Evolutionary conservation across 2,329 filamentous ascomycete genomes (phyloP), one percentile per base, ranked within the genome.

Genomic region (Tolypocladium sp.): DNA sequence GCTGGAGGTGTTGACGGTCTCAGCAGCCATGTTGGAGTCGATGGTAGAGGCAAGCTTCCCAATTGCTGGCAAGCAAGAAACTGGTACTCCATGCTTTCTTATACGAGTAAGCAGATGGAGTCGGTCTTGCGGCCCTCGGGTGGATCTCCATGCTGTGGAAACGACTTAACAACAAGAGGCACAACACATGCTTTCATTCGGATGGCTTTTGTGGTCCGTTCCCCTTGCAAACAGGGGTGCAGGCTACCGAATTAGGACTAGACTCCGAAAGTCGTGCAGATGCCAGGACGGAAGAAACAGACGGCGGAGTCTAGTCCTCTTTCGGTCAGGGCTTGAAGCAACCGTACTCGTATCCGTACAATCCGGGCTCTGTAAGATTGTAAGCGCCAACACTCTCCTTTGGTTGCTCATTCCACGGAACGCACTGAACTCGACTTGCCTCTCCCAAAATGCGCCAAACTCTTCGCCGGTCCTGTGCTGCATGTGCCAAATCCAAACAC

Each of bases 391-490:
- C 3, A 7, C 35, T 42, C 37, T 41, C 35, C 35, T 55, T 25
- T 8, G 22, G 44, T 12, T 17, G 15, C 38, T 41, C 53, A 27
- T 27, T 5, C 4, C 38, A 13, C 40, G 4, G 6, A 20, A 25
- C 20, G 20, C 25, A 13, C 41, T 27, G 12, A 22, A 7, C n/a
- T 17, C 33, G 20, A 46, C 30, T 30, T 10, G 4, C 12, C 8
- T n/a, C 17, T 57, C 41, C 25, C 30, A 9, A 61, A 60, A 84
- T 84, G 81, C 79, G 77, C 67, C 73, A 71, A 63, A 82, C 80
- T n/a, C 80, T 85, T 59, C 80, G 82, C 51, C 71, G 82, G 63
- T 84, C 82, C 10, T 85, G 82, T 70, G 73, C 74, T 63, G 76
- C 81, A 20, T 85, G 82, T 65, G 81, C 80, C 49, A 82, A 76